Conservation (phyloP, 1,284 basidiomycete species). For the Apiotrichum akiyoshidainum region DNA sequence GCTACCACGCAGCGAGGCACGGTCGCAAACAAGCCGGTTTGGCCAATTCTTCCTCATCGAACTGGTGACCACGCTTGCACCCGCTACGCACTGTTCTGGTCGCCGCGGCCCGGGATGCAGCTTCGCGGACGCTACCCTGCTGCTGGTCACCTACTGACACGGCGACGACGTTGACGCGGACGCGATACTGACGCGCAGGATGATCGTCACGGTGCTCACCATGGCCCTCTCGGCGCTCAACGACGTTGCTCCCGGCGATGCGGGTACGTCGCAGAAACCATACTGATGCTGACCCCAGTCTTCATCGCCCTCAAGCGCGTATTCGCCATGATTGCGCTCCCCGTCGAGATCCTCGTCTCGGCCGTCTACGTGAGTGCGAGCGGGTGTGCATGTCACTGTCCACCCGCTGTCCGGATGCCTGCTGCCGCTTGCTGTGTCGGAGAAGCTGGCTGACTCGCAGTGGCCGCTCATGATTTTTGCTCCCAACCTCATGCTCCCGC, state of each 20-base stretch:
- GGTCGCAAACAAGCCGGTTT: too few relatives aligned
- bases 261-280: conserved; percentile 47
- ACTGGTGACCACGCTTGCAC: too few relatives aligned
- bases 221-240: conserved; percentile 56
- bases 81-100: too few relatives aligned
- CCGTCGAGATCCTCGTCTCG: conserved; percentile 65
- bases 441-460: conserved; percentile 18
- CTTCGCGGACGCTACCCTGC: too few relatives aligned
- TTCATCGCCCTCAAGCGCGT: conserved; percentile 57
- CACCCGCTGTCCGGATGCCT: background rate
- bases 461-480: conserved; percentile 40
- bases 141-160: background rate
- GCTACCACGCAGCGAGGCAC: too few relatives aligned
- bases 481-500: conserved; percentile 41
- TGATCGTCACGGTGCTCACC: conserved; percentile 57
- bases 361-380: conserved; percentile 58
- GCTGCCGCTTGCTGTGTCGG: too few relatives aligned
- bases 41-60: too few relatives aligned
- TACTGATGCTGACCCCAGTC: conserved; percentile 36
- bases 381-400: background rate
- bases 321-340: conserved; percentile 62
- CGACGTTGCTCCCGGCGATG: conserved; percentile 57
- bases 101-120: too few relatives aligned
- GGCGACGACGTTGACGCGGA: too few relatives aligned
- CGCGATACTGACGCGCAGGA: conserved; percentile 39